These are phyloP conservation scores for Cyberlindnera euphorbiiphila DNA, from an alignment of 805 yeast genomes.

Conservation along the genomic window DNA sequence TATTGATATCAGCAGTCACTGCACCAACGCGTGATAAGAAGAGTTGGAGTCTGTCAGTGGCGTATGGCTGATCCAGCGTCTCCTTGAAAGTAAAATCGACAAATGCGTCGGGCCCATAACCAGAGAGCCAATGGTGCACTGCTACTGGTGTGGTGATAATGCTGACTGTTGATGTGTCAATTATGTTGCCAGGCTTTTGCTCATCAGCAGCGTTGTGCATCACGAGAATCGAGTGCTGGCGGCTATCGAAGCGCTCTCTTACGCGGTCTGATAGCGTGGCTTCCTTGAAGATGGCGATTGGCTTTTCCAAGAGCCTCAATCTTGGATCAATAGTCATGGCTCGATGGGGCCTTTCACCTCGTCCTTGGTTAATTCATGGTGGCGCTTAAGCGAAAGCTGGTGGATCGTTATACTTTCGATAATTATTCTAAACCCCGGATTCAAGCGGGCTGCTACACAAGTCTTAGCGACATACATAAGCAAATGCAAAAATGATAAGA, in stretches of 20 bases:
- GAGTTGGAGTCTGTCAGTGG: constrained; percentile 1
- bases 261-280: constrained; percentile 6
- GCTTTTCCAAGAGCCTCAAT: too few species aligned
- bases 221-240: not conserved
- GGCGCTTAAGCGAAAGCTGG: too few species aligned
- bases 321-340: too few species aligned
- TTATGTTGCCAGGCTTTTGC: not conserved
- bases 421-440: too few species aligned
- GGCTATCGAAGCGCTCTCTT: not conserved
- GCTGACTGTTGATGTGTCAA: not conserved
- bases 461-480: too few species aligned
- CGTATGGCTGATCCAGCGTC: not conserved
- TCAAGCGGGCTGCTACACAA: too few species aligned
- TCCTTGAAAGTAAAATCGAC: not conserved
- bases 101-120: constrained; percentile 7
- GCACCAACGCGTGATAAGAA: constrained; percentile 6
- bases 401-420: too few species aligned
- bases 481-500: too few species aligned
- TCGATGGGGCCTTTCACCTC: too few species aligned
- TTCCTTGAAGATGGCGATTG: constrained; percentile 5
- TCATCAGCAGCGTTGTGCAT: not conserved
- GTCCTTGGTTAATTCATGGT: too few species aligned
- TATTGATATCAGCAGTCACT: constrained; percentile 9
- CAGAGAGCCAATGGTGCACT: constrained; percentile 7
- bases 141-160: constrained; percentile 4